A percentile compares a stretch with the other conserved stretches of the same genome.
These are phyloP conservation scores for Penicillium sp. DNA, from an alignment of 2,329 filamentous ascomycete species.

Conservation along the genomic window DNA sequence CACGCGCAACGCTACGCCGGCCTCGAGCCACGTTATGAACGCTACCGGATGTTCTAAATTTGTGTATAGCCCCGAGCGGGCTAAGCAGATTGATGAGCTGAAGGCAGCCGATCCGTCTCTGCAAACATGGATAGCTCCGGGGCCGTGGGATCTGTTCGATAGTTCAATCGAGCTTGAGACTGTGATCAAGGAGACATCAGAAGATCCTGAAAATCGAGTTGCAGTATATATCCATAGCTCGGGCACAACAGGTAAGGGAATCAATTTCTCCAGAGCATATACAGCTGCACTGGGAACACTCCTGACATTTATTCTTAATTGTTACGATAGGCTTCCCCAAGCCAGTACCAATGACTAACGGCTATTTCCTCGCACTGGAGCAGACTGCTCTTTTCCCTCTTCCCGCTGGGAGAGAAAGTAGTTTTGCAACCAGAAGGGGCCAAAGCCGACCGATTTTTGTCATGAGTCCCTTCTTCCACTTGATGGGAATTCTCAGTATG, in stretches of 20 bases:
- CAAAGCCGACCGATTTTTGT: not conserved
- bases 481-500: conserved; percentile 9
- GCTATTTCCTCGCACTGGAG: conserved; percentile 10
- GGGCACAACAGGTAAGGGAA: conserved; percentile 11
- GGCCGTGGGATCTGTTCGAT: conserved; percentile 14
- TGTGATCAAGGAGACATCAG: not conserved
- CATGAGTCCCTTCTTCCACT: conserved; percentile 14
- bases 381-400: not conserved
- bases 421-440: not conserved
- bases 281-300: not conserved
- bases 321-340: conserved; percentile 13
- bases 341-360: conserved; percentile 19
- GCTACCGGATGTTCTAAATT: conserved; percentile 8
- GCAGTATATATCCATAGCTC: conserved; percentile 15
- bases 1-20: conserved; percentile 21
- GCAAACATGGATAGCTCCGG: conserved; percentile 8
- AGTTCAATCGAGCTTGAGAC: not conserved
- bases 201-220: conserved; percentile 8
- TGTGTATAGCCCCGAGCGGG: conserved; percentile 13
- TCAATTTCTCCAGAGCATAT: no score
- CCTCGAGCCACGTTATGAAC: conserved; percentile 17
- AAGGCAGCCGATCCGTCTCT: conserved; percentile 2
- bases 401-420: not conserved
- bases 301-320: not conserved
- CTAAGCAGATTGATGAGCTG: conserved; percentile 18